A percentile compares a stretch with the other conserved stretches of the same genome.
Evolutionary conservation across 805 yeast genomes (phyloP).

Genomic region (Candida maris): DNA sequence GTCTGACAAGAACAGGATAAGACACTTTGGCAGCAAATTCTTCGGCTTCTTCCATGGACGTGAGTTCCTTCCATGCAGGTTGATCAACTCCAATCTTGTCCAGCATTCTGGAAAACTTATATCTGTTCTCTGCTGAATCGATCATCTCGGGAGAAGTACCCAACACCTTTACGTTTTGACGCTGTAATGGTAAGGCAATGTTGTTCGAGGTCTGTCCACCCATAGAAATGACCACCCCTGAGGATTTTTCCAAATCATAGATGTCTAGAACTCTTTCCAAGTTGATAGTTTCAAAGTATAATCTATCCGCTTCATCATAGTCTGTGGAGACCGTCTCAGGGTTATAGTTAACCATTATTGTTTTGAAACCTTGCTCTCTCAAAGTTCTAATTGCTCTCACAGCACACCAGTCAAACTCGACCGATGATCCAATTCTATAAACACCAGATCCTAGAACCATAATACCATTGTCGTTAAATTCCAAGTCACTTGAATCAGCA

Average conservation of each 20-base stretch:
- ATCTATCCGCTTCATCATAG: conserved; percentile 95
- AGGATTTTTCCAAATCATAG: conserved; percentile 83
- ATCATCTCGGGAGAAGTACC: conserved; percentile 99
- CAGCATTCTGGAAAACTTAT: conserved; percentile 95
- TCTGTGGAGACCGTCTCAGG: conserved; percentile 99
- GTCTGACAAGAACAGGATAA: conserved; percentile 95
- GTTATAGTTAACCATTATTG: conserved; percentile 95
- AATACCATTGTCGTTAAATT: conserved; percentile 88
- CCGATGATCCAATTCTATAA: conserved; percentile 97
- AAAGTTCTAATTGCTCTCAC: conserved; percentile 94
- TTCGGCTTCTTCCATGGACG: conserved; percentile 90
- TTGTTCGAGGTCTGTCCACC: conserved; percentile 99
- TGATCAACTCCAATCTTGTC: conserved; percentile 96
- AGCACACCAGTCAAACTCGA: conserved; percentile 99
- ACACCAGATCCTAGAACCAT: conserved; percentile 98
- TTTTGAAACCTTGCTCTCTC: conserved; percentile 80
- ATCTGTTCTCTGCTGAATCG: conserved; percentile 96
- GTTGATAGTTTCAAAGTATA: conserved; percentile 93
- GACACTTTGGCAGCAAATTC: conserved; percentile 84
- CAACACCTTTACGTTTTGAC: conserved; percentile 90
- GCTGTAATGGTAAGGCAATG: conserved; percentile 86
- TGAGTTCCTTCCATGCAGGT: conserved; percentile 98
- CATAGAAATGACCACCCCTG: conserved; percentile 94
- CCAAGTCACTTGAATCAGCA: conserved; percentile 81
- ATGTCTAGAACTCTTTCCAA: conserved; percentile 92